Conservation (phyloP, 192 early-diverging fungal species). For the Coemansia sp. region DNA sequence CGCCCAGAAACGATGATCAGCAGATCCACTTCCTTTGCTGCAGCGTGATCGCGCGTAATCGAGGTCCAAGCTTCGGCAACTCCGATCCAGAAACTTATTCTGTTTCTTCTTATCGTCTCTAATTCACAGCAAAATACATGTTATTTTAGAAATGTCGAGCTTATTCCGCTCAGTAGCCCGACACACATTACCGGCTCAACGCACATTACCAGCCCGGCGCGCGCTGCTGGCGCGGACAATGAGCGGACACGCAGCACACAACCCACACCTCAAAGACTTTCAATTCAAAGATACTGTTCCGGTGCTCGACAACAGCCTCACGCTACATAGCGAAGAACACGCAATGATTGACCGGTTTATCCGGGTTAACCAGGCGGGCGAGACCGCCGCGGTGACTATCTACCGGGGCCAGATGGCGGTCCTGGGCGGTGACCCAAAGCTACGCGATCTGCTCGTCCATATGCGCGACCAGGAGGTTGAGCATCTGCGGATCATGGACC, state of each 20-base stretch:
- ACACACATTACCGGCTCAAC: too few species aligned
- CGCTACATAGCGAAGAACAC: conserved; percentile 55
- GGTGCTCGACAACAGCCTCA: conserved; percentile 25
- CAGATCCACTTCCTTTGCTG: too few species aligned
- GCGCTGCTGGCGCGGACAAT: conserved; percentile 4
- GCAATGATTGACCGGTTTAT: conserved; percentile 71
- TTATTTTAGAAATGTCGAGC: too few species aligned
- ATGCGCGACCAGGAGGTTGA: conserved; percentile 96
- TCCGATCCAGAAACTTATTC: too few species aligned
- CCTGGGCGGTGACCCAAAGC: conserved; percentile 63
- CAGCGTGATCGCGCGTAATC: too few species aligned
- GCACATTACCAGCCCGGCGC: too few species aligned
- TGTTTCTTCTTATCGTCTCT: too few species aligned
- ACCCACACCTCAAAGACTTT: conserved; percentile 44
- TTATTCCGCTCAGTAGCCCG: too few species aligned
- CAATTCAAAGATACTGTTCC: conserved; percentile 23
- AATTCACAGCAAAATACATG: too few species aligned
- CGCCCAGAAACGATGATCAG: too few species aligned
- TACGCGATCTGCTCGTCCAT: conserved; percentile 75
- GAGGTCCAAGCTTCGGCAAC: too few species aligned
- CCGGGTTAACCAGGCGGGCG: conserved; percentile 96
- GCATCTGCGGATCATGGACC: conserved; percentile 80
- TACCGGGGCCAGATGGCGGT: conserved; percentile 93
- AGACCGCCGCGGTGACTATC: conserved; percentile 93
- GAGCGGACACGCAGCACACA: conserved; percentile 37